Conservation (phyloP, 2,329 filamentous ascomycete species). For the Botrytis porri region DNA sequence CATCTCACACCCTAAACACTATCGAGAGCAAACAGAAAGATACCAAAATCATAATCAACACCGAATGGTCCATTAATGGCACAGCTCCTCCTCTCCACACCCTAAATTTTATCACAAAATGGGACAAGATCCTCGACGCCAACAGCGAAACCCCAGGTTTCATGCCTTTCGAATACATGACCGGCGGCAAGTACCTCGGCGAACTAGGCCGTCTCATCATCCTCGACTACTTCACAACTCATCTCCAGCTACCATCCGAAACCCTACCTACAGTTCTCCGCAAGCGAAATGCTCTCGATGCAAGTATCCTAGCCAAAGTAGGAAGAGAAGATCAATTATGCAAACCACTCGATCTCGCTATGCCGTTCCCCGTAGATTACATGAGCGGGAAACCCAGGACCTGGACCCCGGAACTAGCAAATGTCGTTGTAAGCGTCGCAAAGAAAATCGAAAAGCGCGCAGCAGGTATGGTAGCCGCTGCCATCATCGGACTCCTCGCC, state of each 20-base stretch:
- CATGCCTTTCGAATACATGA: constrained; percentile 97
- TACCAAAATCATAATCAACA: constrained; percentile 73
- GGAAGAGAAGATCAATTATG: background rate
- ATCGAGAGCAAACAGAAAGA: constrained; percentile 41
- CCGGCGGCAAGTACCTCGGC: constrained; percentile 87
- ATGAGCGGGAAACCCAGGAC: constrained; percentile 35
- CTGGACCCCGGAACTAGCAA: constrained; percentile 62
- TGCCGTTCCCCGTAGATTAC: background rate
- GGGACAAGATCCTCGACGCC: constrained; percentile 66
- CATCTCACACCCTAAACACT: constrained; percentile 43
- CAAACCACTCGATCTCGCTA: background rate
- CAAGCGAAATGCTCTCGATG: constrained; percentile 41
- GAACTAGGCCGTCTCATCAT: constrained; percentile 78
- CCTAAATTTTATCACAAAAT: constrained; percentile 62
- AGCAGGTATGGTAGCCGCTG: constrained; percentile 70
- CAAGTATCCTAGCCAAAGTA: constrained; percentile 1
- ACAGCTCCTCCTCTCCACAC: constrained; percentile 65
- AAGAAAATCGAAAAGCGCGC: constrained; percentile 69
- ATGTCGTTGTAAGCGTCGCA: constrained; percentile 62
- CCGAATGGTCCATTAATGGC: constrained; percentile 80
- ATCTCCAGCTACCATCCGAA: constrained; percentile 24
- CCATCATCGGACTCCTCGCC: constrained; percentile 65
- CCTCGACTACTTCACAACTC: constrained; percentile 73
- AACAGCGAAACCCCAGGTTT: constrained; percentile 75
- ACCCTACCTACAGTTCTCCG: constrained; percentile 27